Evolutionary conservation across 73 alveolate species (phyloP).

Genomic region (Blepharisma japonicum): DNA sequence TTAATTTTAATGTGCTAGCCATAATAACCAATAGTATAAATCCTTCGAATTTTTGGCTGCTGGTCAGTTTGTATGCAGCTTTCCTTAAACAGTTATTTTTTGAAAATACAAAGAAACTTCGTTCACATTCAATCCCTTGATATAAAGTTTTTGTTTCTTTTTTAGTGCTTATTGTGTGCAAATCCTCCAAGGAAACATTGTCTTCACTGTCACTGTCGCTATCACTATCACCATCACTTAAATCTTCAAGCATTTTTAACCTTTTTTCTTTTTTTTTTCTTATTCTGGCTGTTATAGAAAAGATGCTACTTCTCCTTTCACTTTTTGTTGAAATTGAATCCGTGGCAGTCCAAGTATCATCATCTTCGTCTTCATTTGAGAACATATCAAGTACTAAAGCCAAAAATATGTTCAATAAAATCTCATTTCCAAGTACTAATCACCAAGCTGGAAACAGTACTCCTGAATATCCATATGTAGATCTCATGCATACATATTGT

Average conservation of each 20-base stretch:
- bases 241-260: not conserved
- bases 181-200: not conserved
- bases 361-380: not conserved
- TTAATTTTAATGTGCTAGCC: slow-evolving; percentile 35
- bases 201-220: slow-evolving; percentile 10
- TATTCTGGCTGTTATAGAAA: not conserved
- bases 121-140: not conserved
- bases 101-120: not conserved
- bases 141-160: not conserved
- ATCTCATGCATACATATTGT: slow-evolving; percentile 35
- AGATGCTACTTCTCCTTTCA: not conserved
- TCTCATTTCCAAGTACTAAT: slow-evolving; percentile 93
- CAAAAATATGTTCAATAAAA: slow-evolving; percentile 86
- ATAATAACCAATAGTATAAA: slow-evolving; percentile 57
- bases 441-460: slow-evolving; percentile 73
- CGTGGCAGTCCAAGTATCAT: no score
- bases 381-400: slow-evolving; percentile 91
- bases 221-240: not conserved
- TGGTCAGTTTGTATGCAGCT: not conserved
- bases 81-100: not conserved
- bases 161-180: no score
- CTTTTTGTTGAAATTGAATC: slow-evolving; percentile 3
- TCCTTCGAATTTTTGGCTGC: not conserved
- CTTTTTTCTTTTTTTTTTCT: not conserved
- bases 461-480: slow-evolving; percentile 28